Evolutionary conservation across 2,329 filamentous ascomycete genomes (phyloP).

Genomic region (Calonectria naviculata): DNA sequence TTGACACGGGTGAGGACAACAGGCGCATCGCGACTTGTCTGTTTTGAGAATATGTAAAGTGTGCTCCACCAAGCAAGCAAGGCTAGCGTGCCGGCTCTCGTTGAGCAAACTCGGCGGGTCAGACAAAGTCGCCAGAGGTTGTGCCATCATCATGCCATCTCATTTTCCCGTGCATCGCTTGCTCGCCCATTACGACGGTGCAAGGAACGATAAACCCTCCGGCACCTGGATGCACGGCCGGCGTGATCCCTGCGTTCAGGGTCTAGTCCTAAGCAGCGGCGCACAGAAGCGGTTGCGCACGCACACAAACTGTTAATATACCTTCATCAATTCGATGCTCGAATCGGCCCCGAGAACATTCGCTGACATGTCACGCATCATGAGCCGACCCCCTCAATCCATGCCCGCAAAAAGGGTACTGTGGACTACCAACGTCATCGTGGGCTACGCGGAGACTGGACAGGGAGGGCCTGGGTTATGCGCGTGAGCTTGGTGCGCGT

Average conservation of each 20-base stretch:
- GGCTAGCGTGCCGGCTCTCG: conserved; percentile 28
- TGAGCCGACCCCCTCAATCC: conserved; percentile 17
- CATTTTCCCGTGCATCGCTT: conserved; percentile 22
- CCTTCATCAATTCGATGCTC: conserved; percentile 10
- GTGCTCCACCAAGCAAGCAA: conserved; percentile 23
- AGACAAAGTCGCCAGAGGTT: conserved; percentile 28
- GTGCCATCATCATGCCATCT: conserved; percentile 36
- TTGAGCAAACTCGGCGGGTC: conserved; percentile 19
- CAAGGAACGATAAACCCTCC: conserved; percentile 14
- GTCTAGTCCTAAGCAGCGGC: conserved; percentile 28
- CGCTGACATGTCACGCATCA: neutral
- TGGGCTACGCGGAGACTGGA: neutral
- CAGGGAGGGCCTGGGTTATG: neutral
- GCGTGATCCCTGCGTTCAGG: conserved; percentile 33
- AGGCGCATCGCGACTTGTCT: neutral
- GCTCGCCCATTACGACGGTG: conserved; percentile 13
- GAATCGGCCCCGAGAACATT: neutral
- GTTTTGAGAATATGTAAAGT: conserved; percentile 23
- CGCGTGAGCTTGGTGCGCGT: conserved; percentile 17
- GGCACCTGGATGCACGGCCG: conserved; percentile 22
- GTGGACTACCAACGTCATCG: conserved; percentile 38
- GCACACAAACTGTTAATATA: conserved; percentile 7
- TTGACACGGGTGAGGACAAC: conserved; percentile 25
- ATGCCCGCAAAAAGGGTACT: conserved; percentile 21
- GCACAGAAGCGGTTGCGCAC: conserved; percentile 11